These are phyloP conservation scores for Crithidia mellificae DNA, from an alignment of 208 protist genomes.

Conservation along the genomic window DNA sequence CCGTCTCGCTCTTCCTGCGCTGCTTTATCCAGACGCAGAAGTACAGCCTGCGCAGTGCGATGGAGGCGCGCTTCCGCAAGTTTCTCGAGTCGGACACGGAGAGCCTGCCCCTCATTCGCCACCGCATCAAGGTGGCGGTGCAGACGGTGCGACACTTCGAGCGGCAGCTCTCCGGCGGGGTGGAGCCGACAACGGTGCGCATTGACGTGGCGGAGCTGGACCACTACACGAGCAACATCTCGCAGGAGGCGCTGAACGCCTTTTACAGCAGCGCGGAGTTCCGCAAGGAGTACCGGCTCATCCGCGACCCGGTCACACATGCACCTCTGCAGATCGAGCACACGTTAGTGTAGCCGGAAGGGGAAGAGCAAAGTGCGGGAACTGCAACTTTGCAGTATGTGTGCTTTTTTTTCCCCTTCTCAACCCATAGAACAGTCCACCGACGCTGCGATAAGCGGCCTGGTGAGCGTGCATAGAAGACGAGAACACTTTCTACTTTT, in stretches of 20 bases:
- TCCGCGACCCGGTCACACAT: conserved; percentile 76
- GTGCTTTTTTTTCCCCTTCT: too few relatives aligned
- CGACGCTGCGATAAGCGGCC: too few relatives aligned
- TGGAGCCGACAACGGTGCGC: conserved; percentile 76
- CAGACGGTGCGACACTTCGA: conserved; percentile 83
- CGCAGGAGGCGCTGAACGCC: conserved; percentile 72
- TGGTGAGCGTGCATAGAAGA: too few relatives aligned
- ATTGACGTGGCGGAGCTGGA: conserved; percentile 82
- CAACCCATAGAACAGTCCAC: too few relatives aligned
- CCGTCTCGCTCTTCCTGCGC: conserved; percentile 97
- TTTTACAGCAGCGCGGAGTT: conserved; percentile 87
- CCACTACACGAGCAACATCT: conserved; percentile 82
- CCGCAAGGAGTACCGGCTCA: conserved; percentile 75
- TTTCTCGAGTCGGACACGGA: conserved; percentile 88
- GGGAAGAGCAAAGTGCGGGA: too few relatives aligned
- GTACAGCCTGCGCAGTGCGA: conserved; percentile 87
- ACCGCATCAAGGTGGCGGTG: conserved; percentile 84
- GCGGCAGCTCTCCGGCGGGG: conserved; percentile 74
- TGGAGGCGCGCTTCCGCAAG: conserved; percentile 85
- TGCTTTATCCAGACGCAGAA: conserved; percentile 98
- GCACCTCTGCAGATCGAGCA: conserved; percentile 82
- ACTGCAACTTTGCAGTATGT: too few relatives aligned
- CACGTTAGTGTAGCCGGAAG: conserved; percentile 29
- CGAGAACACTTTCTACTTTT: background rate
- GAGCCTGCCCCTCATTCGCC: conserved; percentile 84